phyloP scores from a whole-genome alignment of 2,329 filamentous ascomycete species.

The Bipolaris sorokiniana region DNA sequence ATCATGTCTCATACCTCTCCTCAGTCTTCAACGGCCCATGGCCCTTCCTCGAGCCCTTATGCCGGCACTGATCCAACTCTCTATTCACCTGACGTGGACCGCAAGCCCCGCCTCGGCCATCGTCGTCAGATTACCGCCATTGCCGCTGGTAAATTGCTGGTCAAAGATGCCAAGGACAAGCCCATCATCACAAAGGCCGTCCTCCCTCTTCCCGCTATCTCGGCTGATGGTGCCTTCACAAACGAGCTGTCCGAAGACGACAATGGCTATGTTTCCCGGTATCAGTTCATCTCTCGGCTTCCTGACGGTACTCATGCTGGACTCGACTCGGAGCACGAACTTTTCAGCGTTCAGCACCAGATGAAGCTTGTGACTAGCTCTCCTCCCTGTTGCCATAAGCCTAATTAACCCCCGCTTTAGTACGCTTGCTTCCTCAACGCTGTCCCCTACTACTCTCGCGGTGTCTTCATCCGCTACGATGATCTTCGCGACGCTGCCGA shows the following conservation, averaged over 20 bases:
- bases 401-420: constrained; percentile 29
- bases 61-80: constrained; percentile 37
- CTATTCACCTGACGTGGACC: constrained; percentile 36
- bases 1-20: constrained; percentile 38
- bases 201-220: constrained; percentile 22
- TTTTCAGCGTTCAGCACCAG: constrained; percentile 30
- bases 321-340: constrained; percentile 31
- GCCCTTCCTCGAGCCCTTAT: constrained; percentile 35
- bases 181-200: constrained; percentile 15
- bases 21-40: constrained; percentile 28
- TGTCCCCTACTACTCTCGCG: constrained; percentile 29
- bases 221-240: constrained; percentile 27
- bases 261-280: constrained; percentile 34
- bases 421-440: constrained; percentile 33
- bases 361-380: constrained; percentile 39
- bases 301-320: constrained; percentile 32
- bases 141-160: constrained; percentile 10
- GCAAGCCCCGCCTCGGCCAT: constrained; percentile 22
- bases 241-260: constrained; percentile 36
- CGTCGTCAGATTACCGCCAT: constrained; percentile 22
- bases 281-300: constrained; percentile 27
- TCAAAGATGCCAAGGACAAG: constrained; percentile 11
- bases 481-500: constrained; percentile 45
- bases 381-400: not conserved
- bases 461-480: constrained; percentile 48